These are phyloP conservation scores for Cnidoscolus chayamansa DNA, from an alignment of 441 rosid species.

Conservation along the genomic window DNA sequence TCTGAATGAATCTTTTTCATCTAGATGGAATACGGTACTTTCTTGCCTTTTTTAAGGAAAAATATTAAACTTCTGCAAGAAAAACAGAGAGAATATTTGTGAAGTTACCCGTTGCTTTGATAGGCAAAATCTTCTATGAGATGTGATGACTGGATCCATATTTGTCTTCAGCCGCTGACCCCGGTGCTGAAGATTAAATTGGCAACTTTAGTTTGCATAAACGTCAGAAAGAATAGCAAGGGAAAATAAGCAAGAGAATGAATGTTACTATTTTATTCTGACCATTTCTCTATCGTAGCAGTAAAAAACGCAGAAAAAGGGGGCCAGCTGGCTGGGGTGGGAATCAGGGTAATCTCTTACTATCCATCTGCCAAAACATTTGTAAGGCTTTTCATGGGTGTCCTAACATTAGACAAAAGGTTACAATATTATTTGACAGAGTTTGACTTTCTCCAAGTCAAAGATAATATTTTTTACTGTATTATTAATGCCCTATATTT, in stretches of 20 bases:
- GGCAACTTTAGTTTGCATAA: neutral
- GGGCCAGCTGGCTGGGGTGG: neutral
- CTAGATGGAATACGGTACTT: slow-evolving; percentile 26
- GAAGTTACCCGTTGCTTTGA: slow-evolving; percentile 13
- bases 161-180: slow-evolving; percentile 19
- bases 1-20: slow-evolving; percentile 38
- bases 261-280: neutral
- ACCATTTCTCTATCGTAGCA: neutral
- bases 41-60: slow-evolving; percentile 26
- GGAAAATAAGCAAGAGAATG: neutral
- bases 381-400: neutral
- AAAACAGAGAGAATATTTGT: slow-evolving; percentile 20
- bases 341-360: neutral
- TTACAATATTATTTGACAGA: neutral
- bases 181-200: slow-evolving; percentile 4
- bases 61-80: slow-evolving; percentile 20
- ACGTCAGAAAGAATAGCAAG: neutral
- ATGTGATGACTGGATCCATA: slow-evolving; percentile 20
- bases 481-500: neutral
- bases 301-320: slow-evolving; percentile 1
- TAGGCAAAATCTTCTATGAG: slow-evolving; percentile 17
- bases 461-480: neutral
- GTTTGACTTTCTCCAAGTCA: neutral
- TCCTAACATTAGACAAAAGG: neutral
- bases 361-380: neutral